Percentiles rank a stretch among this genome's conserved stretches.
Conservation (phyloP, 345 rosid genomes). For the Salix arbutifolia region DNA sequence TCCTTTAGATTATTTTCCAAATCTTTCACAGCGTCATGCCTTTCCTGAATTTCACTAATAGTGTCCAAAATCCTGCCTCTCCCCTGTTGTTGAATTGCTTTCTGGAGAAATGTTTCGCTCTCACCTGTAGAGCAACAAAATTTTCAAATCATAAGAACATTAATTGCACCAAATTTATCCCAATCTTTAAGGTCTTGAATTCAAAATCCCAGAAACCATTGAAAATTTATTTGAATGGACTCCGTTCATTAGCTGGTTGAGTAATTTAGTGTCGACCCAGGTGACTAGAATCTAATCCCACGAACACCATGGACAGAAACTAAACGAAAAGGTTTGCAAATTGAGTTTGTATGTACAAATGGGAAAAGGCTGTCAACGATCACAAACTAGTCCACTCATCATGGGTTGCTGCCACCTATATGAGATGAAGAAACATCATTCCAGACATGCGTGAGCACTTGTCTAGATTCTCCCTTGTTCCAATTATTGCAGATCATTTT, state of each 20-base stretch:
- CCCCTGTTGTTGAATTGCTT: conserved; percentile 90
- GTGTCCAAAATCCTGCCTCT: conserved; percentile 74
- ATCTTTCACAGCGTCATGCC: conserved; percentile 83
- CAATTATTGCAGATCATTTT: background rate
- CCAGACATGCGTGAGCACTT: background rate
- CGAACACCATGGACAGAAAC: background rate
- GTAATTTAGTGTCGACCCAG: background rate
- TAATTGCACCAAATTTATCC: background rate
- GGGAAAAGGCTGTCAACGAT: background rate
- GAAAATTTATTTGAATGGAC: background rate
- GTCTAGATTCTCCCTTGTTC: background rate
- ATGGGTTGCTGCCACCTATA: background rate
- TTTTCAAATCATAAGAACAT: background rate
- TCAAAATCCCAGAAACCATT: background rate
- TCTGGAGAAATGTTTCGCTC: conserved; percentile 82
- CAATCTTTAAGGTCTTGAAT: background rate
- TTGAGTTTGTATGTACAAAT: background rate
- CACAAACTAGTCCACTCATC: background rate
- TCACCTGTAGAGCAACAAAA: conserved; percentile 51
- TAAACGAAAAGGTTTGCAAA: background rate
- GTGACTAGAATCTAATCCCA: background rate
- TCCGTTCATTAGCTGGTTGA: background rate
- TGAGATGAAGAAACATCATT: background rate
- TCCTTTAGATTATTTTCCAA: conserved; percentile 73
- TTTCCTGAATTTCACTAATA: conserved; percentile 75